Evolutionary conservation across 1,284 basidiomycete species (phyloP), one percentile per base, ranked within the genome.

Genomic region (Ustilago xerochloae): DNA sequence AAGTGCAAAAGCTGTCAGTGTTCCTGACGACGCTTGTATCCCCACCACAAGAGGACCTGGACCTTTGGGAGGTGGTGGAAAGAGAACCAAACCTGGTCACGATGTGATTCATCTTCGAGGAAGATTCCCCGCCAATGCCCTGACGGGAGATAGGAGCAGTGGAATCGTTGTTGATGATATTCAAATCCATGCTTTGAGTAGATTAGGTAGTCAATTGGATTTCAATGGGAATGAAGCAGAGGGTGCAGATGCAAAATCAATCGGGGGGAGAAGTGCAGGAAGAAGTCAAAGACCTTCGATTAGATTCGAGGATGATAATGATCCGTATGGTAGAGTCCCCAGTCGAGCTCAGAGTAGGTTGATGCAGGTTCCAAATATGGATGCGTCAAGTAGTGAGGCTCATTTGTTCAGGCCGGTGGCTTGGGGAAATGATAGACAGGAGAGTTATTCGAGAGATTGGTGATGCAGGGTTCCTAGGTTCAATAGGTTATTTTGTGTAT

Each of bases 41-140:
- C 61, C 69, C 18, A 79, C 77, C 13, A 28, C 33, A 20, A 51
- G 70, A 8, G 77, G 77, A 12, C 77, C 77, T 2, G 77, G 77
- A 4, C 75, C 77, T 0, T 62, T 76, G 1, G 77, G 77, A 3
- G 68, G 65, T 4, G 77, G 77, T 2, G 75, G 72, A n/a, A 65
- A 39, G 41, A 30, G 64, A 5, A 45, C 24, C 12, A 59, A 56
- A 15, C 57, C 61, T 1, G 68, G 63, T 6, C 55, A 71, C 55
- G 69, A 66, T 26, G 30, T 55, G 6, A 48, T 65, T 3, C 51
- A 57, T 15, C 56, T 72, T 8, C 58, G 69, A 0, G 69, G 63
- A 1, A 18, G 69, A 4, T 72, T 66, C 60, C 69, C 69, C 4
- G 32, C n/a, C 2, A 72, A 72, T 36, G 69, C 69, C 0, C 43